Percentiles rank a stretch among this genome's conserved stretches.
phyloP scores from a whole-genome alignment of 2,329 filamentous ascomycete species.

The Mycosphaerella sp. region DNA sequence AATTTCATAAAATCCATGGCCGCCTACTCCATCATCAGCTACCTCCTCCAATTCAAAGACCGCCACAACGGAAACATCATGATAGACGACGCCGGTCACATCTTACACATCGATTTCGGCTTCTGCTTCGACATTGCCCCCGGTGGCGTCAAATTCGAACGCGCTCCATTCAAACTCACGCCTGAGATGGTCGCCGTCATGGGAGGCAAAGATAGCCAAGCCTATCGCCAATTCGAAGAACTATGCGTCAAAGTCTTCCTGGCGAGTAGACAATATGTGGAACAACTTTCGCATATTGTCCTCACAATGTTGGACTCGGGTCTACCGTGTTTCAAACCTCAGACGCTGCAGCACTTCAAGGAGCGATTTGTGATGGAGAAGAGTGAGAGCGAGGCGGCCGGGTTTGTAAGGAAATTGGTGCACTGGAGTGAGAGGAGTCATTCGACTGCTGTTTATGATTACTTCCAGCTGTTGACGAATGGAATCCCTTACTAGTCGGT shows the following conservation, averaged over 20 bases:
- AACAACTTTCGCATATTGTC: constrained; percentile 85
- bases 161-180: constrained; percentile 96
- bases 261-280: constrained; percentile 75
- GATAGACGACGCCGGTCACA: constrained; percentile 95
- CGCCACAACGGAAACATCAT: constrained; percentile 99
- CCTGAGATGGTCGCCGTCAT: constrained; percentile 99
- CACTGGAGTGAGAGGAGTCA: constrained; percentile 86
- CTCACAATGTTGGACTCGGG: constrained; percentile 94
- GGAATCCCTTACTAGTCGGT: constrained; percentile 76
- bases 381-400: constrained; percentile 85
- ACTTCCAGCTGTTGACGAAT: constrained; percentile 95
- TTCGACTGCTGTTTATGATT: constrained; percentile 91
- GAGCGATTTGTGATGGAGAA: constrained; percentile 90
- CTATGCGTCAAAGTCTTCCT: constrained; percentile 94
- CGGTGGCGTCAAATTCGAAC: constrained; percentile 94
- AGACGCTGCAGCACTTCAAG: constrained; percentile 86
- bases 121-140: constrained; percentile 99
- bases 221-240: constrained; percentile 95
- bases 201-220: constrained; percentile 77
- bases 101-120: constrained; percentile 97
- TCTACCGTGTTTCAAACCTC: constrained; percentile 94
- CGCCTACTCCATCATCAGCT: constrained; percentile 94
- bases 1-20: constrained; percentile 99
- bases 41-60: constrained; percentile 97
- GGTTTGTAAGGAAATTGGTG: constrained; percentile 85